A percentile compares a stretch with the other conserved stretches of the same genome.
phyloP scores from a whole-genome alignment of 306 rosid genomes.

The Gleditsia sinensis region DNA sequence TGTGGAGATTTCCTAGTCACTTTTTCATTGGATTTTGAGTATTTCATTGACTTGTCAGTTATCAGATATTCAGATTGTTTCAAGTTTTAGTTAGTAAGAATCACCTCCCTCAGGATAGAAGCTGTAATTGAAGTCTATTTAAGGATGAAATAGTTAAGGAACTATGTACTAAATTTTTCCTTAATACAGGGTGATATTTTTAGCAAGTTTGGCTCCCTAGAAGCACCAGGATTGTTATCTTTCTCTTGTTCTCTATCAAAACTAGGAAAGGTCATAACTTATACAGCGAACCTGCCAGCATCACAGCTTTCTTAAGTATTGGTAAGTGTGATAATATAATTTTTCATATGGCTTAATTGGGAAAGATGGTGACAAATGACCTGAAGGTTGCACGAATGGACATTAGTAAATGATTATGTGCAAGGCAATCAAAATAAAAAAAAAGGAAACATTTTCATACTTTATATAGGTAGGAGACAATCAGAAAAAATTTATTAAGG shows the following conservation, averaged over 20 bases:
- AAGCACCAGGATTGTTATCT: conserved; percentile 11
- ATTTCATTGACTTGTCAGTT: not conserved
- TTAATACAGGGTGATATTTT: not conserved
- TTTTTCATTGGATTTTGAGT: not conserved
- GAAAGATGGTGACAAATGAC: conserved; percentile 11
- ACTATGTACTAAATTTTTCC: not conserved
- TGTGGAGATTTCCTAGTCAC: not conserved
- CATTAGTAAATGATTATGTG: too few relatives aligned
- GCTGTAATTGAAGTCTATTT: conserved; percentile 7
- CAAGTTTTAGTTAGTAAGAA: not conserved
- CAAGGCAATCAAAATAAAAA: not conserved
- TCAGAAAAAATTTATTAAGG: not conserved
- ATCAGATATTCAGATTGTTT: not conserved
- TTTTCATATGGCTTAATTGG: not conserved
- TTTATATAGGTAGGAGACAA: not conserved
- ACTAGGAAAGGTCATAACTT: not conserved
- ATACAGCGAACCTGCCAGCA: not conserved
- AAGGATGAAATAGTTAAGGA: conserved; percentile 11
- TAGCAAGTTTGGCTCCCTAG: conserved; percentile 6
- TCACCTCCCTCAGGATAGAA: not conserved
- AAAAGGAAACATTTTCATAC: not conserved
- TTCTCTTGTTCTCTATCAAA: not conserved
- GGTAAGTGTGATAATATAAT: not conserved
- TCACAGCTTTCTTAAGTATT: not conserved
- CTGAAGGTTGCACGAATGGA: not conserved